Conservation (phyloP, 2,329 filamentous ascomycete genomes). For the Trichoderma endophyticum region DNA sequence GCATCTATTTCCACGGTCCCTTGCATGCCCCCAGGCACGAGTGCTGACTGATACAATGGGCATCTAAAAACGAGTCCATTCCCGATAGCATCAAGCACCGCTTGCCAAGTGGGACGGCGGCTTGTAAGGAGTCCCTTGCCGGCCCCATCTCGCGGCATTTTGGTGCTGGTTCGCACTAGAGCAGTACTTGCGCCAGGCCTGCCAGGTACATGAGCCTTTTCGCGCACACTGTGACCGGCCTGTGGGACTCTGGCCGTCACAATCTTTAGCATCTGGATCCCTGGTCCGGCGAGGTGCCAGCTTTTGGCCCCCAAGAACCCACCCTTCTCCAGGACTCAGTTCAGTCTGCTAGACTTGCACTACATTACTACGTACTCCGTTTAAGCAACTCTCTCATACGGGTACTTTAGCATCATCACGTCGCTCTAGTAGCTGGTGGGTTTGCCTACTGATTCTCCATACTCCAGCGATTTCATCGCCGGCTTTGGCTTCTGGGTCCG, state of each 20-base stretch:
- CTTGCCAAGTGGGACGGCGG: constrained; percentile 6
- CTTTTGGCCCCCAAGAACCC: background rate
- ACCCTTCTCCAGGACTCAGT: background rate
- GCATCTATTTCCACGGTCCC: background rate
- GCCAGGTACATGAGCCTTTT: background rate
- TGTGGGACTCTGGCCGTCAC: background rate
- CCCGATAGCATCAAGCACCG: background rate
- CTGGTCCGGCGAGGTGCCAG: background rate
- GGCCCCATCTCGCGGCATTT: constrained; percentile 5
- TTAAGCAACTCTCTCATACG: background rate
- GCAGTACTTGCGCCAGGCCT: background rate
- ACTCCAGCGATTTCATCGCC: background rate
- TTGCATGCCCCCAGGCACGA: background rate
- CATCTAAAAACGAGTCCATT: background rate
- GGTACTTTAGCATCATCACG: background rate
- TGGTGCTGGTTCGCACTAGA: background rate
- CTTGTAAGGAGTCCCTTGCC: background rate
- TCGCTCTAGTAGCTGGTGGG: background rate
- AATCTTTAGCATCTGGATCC: background rate
- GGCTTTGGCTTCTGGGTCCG: background rate
- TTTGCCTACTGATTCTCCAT: background rate
- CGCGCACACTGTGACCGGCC: background rate
- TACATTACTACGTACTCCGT: background rate
- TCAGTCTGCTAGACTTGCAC: background rate
- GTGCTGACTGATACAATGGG: background rate